These are phyloP conservation scores for Lachancea sp. DNA, from an alignment of 805 yeast species.

Conservation along the genomic window DNA sequence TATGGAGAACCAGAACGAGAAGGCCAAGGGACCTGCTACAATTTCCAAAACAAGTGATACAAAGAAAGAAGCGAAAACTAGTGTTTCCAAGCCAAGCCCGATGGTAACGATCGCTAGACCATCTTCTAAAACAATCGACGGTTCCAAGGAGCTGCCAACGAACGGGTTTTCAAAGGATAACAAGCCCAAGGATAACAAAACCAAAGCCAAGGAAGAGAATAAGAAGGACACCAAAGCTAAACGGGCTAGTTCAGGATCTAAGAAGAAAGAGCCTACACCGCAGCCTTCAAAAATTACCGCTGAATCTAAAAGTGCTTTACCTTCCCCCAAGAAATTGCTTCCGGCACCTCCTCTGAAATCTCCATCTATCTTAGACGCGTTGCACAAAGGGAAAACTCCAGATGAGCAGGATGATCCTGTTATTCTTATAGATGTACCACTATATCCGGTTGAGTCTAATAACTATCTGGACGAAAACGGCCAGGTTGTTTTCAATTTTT, in stretches of 20 bases:
- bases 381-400: constrained; percentile 14
- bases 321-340: constrained; percentile 19
- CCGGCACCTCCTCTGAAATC: constrained; percentile 22
- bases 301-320: constrained; percentile 11
- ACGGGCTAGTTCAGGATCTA: neutral
- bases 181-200: constrained; percentile 8
- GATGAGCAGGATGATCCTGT: constrained; percentile 19
- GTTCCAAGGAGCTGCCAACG: neutral
- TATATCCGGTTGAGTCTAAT: constrained; percentile 21
- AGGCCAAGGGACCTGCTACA: neutral
- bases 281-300: constrained; percentile 5
- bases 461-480: constrained; percentile 34
- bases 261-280: constrained; percentile 10
- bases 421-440: constrained; percentile 28
- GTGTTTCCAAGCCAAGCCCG: neutral
- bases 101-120: constrained; percentile 3
- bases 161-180: constrained; percentile 10
- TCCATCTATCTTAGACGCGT: constrained; percentile 20
- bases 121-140: constrained; percentile 1
- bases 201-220: constrained; percentile 6
- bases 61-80: neutral
- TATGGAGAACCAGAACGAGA: neutral
- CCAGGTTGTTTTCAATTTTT: constrained; percentile 29
- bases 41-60: neutral
- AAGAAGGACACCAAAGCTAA: constrained; percentile 8